Conservation (phyloP, 2,329 filamentous ascomycete species). For the Trichophyton benhamiae region DNA sequence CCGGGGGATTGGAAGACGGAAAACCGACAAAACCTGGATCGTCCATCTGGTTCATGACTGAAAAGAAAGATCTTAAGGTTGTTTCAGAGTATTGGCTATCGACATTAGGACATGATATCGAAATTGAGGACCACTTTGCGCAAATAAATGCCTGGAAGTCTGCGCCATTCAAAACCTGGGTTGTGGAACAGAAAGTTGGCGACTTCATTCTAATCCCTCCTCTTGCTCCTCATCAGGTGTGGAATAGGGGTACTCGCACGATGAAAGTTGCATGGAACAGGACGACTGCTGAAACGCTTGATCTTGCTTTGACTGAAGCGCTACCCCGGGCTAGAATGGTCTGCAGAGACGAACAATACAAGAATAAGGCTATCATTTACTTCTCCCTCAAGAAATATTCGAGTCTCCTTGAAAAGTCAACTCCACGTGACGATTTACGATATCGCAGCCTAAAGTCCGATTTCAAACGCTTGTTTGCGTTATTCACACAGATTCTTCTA, state of each 20-base stretch:
- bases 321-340: slow-evolving; percentile 80
- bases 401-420: slow-evolving; percentile 45
- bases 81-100: slow-evolving; percentile 92
- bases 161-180: slow-evolving; percentile 81
- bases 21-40: slow-evolving; percentile 65
- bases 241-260: slow-evolving; percentile 90
- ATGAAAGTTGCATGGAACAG: slow-evolving; percentile 98
- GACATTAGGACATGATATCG: slow-evolving; percentile 86
- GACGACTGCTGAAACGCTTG: slow-evolving; percentile 80
- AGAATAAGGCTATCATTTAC: slow-evolving; percentile 92
- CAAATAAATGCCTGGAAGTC: slow-evolving; percentile 93
- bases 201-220: slow-evolving; percentile 92
- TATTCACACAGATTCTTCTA: slow-evolving; percentile 68
- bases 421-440: slow-evolving; percentile 40
- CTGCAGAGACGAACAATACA: slow-evolving; percentile 95
- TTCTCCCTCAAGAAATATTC: slow-evolving; percentile 74
- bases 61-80: slow-evolving; percentile 78
- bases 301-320: slow-evolving; percentile 73
- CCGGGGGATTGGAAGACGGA: slow-evolving; percentile 49
- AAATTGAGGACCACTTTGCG: slow-evolving; percentile 93
- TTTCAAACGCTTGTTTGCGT: slow-evolving; percentile 64
- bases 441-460: slow-evolving; percentile 65
- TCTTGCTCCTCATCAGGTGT: slow-evolving; percentile 89
- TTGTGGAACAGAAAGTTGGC: slow-evolving; percentile 79
- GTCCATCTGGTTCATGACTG: slow-evolving; percentile 98